Base-by-base conservation (phyloP, 441 rosid genomes). In the Erysimum cheiri region DNA sequence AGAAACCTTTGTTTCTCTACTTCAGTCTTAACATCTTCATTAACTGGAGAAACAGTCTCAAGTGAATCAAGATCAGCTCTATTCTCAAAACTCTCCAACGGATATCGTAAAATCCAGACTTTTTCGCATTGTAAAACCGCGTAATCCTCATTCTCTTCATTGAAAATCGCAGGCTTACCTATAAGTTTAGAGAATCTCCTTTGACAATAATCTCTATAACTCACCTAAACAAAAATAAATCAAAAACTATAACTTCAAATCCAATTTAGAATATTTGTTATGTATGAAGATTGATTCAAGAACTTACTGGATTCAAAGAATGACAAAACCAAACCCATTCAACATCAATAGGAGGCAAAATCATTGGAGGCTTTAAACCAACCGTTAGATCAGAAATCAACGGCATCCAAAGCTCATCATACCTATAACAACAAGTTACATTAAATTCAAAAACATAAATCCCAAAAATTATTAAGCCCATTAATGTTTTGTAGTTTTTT, bases 321-420 rank as follows among this genome's bases (percentile, higher is more conserved):
- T 93, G 98, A 64, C 96, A 93, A 72, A 91, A 88, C 97, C 97
- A 93, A 80, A 93, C 89, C 97, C 98, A 93, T 79, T 91, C 96
- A 58, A 93, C 59, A 84, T 93, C 98, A 44, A 93, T 59, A 36
- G 98, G 98, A 76, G 98, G 95, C 44, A 93, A 84, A 47, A 91
- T 66, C 81, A 88, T 64, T 0, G 95, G 89, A 56, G 91, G 84
- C 69, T 77, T 73, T 39, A 83, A 67, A 68, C 87, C 90, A 80
- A 71, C 84, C 75, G 80, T 82, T 71, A 88, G 79, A 85, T 88
- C 94, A 79, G 85, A 77, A 71, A 89, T 79, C 86, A 93, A 79
- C 76, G 97, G 98, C 97, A 93, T 87, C 98, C 98, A 93, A 2
- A 93, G 81, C 83, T 87, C 86, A 35, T 93, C 95, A 64, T 93